Evolutionary conservation across 2,329 filamentous ascomycete species (phyloP).

Genomic region (Dactylellina drechsleri): DNA sequence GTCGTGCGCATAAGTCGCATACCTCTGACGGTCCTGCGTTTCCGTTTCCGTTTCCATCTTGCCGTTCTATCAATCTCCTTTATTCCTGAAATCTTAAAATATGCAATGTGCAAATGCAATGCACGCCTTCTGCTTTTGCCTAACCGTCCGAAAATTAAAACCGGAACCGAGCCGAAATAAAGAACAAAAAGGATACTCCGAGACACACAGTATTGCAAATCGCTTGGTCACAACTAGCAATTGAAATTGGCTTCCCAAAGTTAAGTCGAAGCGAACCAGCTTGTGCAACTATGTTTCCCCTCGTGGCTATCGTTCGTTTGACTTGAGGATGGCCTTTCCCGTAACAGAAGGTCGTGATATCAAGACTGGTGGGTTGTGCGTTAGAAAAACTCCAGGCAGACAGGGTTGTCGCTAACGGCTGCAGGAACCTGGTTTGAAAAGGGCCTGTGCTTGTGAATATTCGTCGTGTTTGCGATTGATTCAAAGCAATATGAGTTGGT

Average conservation of each 20-base stretch:
- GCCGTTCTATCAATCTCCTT: constrained; percentile 8
- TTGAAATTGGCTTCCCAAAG: constrained; percentile 25
- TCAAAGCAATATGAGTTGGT: background rate
- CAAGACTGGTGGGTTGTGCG: constrained; percentile 28
- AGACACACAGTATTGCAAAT: background rate
- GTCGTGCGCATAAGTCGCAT: constrained; percentile 32
- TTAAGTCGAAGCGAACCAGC: constrained; percentile 30
- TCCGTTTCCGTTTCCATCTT: constrained; percentile 20
- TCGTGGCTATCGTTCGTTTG: constrained; percentile 45
- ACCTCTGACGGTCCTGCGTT: constrained; percentile 34
- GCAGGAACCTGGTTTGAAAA: constrained; percentile 44
- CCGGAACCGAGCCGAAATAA: background rate
- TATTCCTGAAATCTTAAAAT: background rate
- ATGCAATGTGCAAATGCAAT: constrained; percentile 5
- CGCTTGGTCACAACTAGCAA: background rate
- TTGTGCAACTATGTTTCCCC: constrained; percentile 21
- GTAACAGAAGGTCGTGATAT: constrained; percentile 52
- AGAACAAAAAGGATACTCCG: background rate
- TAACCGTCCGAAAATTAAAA: background rate
- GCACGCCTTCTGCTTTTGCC: constrained; percentile 30
- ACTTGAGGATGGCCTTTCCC: constrained; percentile 36
- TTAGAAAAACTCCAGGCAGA: constrained; percentile 45
- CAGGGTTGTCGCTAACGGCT: constrained; percentile 46
- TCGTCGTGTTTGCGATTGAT: background rate
- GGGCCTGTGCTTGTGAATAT: constrained; percentile 23